phyloP scores from a whole-genome alignment of 768 basidiomycete species.

The Suillus placidus region DNA sequence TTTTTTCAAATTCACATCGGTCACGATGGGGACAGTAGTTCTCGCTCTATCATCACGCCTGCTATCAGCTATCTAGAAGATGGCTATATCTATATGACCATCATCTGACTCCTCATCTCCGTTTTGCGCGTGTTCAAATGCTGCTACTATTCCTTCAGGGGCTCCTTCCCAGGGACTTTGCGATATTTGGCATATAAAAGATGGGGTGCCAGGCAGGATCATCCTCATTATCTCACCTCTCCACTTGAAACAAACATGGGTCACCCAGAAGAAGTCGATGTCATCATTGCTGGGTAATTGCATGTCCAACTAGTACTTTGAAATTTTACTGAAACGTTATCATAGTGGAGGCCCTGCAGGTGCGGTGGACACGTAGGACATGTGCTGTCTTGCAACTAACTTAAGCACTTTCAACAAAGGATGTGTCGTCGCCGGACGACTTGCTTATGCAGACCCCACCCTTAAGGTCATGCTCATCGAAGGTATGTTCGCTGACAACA shows the following conservation, averaged over 20 bases:
- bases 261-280: constrained; percentile 72
- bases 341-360: constrained; percentile 64
- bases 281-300: constrained; percentile 63
- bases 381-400: neutral
- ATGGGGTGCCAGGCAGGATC: neutral
- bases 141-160: constrained; percentile 7
- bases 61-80: neutral
- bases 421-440: constrained; percentile 67
- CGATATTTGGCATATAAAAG: constrained; percentile 18
- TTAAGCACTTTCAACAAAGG: constrained; percentile 35
- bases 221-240: neutral
- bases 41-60: neutral
- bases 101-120: constrained; percentile 21
- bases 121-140: neutral
- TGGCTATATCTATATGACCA: neutral
- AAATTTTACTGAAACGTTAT: constrained; percentile 14
- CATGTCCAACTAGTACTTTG: neutral
- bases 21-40: neutral
- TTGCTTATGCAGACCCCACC: constrained; percentile 72
- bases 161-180: constrained; percentile 10
- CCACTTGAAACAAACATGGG: constrained; percentile 32
- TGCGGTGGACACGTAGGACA: constrained; percentile 17
- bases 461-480: constrained; percentile 78
- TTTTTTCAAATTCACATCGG: neutral
- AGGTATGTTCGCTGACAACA: constrained; percentile 40